Evolutionary conservation across 805 yeast species (phyloP).

Genomic region (Metschnikowia rubicola): DNA sequence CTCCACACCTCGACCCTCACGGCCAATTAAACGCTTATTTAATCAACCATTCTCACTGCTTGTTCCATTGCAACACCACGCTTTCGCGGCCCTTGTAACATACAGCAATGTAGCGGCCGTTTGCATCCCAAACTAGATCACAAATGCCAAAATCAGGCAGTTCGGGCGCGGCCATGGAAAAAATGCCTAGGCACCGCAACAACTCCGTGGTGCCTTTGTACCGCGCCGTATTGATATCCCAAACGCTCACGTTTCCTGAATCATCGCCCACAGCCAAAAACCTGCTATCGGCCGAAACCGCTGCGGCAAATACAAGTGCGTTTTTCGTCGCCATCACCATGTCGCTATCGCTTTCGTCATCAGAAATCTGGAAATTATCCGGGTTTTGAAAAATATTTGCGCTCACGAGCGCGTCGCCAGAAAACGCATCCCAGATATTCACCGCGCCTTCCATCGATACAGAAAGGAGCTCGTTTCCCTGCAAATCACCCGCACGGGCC

Average conservation of each 20-base stretch:
- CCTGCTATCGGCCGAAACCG: slow-evolving; percentile 47
- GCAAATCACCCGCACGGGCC: slow-evolving; percentile 16
- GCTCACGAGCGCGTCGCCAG: slow-evolving; percentile 37
- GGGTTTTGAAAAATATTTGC: slow-evolving; percentile 28
- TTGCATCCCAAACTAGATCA: slow-evolving; percentile 36
- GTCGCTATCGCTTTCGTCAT: slow-evolving; percentile 8
- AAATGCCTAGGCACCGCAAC: slow-evolving; percentile 27
- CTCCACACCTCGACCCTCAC: no score
- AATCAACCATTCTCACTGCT: background rate
- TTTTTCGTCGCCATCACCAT: slow-evolving; percentile 36
- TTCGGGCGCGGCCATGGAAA: slow-evolving; percentile 2
- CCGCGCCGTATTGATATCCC: slow-evolving; percentile 35
- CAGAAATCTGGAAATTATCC: slow-evolving; percentile 21
- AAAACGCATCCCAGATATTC: slow-evolving; percentile 60
- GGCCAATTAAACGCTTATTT: no score
- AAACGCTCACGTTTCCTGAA: slow-evolving; percentile 55
- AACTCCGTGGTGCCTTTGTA: slow-evolving; percentile 11
- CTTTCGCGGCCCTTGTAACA: slow-evolving; percentile 32
- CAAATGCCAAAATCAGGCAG: slow-evolving; percentile 28
- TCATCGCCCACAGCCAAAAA: slow-evolving; percentile 63
- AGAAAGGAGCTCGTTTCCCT: slow-evolving; percentile 18
- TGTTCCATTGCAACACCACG: slow-evolving; percentile 15
- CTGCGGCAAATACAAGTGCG: slow-evolving; percentile 52
- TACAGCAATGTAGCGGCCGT: slow-evolving; percentile 25
- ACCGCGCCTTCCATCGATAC: slow-evolving; percentile 70